These are phyloP conservation scores for Cryoendolithus antarcticus DNA, from an alignment of 2,329 filamentous ascomycete genomes.

Conservation along the genomic window DNA sequence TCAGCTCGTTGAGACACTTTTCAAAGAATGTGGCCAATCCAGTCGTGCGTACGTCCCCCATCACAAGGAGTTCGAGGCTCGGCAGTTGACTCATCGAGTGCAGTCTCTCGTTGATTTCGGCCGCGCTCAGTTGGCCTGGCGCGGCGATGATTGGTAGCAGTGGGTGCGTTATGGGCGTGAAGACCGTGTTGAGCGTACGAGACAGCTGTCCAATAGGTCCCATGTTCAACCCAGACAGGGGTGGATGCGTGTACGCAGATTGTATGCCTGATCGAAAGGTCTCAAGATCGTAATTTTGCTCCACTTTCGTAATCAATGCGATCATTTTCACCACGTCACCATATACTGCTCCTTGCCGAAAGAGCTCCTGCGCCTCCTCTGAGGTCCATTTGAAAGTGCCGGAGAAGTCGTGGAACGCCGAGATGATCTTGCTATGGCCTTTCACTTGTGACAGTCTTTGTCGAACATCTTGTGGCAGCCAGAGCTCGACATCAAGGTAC, in stretches of 20 bases:
- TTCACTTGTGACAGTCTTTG: constrained; percentile 54
- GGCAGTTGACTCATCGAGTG: constrained; percentile 70
- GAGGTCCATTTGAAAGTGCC: constrained; percentile 76
- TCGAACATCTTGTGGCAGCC: constrained; percentile 68
- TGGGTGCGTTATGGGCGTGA: constrained; percentile 79
- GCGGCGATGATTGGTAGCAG: constrained; percentile 73
- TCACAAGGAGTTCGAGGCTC: constrained; percentile 68
- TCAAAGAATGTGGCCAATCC: constrained; percentile 77
- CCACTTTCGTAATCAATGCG: constrained; percentile 64
- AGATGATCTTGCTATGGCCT: constrained; percentile 74
- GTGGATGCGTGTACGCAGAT: constrained; percentile 56
- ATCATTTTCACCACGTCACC: constrained; percentile 89
- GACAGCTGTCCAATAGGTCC: constrained; percentile 73
- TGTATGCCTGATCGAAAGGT: constrained; percentile 73
- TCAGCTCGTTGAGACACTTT: constrained; percentile 47
- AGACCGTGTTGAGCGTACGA: constrained; percentile 70
- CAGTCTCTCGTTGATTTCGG: constrained; percentile 70
- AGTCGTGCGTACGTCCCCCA: constrained; percentile 57
- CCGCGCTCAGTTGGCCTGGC: constrained; percentile 72
- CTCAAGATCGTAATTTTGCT: constrained; percentile 82
- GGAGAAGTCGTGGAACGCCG: constrained; percentile 83
- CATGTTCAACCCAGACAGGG: constrained; percentile 78
- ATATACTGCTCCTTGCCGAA: constrained; percentile 58
- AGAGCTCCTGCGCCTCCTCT: constrained; percentile 57
- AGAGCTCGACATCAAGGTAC: constrained; percentile 80